phyloP scores from a whole-genome alignment of 1,284 basidiomycete genomes.

The Erythrobasidium hasegawianum region DNA sequence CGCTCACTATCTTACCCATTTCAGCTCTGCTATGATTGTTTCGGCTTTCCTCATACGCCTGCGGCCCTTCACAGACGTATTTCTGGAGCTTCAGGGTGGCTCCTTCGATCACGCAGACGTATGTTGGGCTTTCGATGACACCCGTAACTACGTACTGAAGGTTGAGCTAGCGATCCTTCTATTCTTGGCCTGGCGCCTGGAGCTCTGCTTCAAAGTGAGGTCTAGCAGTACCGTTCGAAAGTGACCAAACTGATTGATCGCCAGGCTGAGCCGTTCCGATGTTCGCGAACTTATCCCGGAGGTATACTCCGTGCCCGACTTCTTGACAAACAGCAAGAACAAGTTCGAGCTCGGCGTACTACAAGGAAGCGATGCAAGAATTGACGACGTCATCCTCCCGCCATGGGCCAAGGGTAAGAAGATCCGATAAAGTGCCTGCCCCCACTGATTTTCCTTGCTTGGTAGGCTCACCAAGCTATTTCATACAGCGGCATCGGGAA shows the following conservation, averaged over 20 bases:
- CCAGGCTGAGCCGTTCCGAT: conserved; percentile 78
- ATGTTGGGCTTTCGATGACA: conserved; percentile 19
- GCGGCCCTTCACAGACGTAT: conserved; percentile 86
- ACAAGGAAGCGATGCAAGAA: conserved; percentile 72
- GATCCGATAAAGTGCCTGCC: too few species aligned
- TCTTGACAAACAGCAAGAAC: conserved; percentile 52
- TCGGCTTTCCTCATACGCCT: conserved; percentile 90
- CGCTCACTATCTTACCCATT: conserved; percentile 74
- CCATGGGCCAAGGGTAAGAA: too few species aligned
- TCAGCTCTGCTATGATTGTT: conserved; percentile 93
- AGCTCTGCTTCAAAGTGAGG: too few species aligned
- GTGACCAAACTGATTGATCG: too few species aligned
- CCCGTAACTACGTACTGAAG: too few species aligned
- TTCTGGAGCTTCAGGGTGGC: conserved; percentile 63
- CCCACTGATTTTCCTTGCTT: too few species aligned
- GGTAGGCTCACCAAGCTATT: too few species aligned
- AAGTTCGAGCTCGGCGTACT: conserved; percentile 63
- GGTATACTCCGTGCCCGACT: conserved; percentile 63
- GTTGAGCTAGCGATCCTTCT: not conserved
- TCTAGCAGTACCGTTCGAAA: too few species aligned
- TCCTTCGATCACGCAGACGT: conserved; percentile 94
- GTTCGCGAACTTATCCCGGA: conserved; percentile 92
- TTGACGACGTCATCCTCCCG: conserved; percentile 84
- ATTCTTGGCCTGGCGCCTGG: not conserved
- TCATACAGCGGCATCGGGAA: too few species aligned